Evolutionary conservation across 75 land plant species (phyloP).

Genomic region (Picea glauca): DNA sequence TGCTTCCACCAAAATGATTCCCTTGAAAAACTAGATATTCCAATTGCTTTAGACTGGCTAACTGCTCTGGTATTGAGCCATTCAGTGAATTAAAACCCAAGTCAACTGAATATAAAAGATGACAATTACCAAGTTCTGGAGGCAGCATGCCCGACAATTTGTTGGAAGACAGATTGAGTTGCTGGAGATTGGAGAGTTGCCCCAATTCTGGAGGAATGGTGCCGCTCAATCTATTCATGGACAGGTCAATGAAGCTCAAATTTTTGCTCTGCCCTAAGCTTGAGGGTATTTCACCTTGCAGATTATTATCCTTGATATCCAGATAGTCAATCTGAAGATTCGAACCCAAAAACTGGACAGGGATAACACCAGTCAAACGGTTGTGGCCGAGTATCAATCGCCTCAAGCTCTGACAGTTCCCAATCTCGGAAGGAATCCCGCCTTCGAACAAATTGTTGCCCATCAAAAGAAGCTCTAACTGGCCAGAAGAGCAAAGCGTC

Average conservation of each 20-base stretch:
- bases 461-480: conserved; percentile 19
- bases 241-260: conserved; percentile 46
- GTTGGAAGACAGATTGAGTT: conserved; percentile 47
- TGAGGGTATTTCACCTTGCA: conserved; percentile 54
- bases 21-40: conserved; percentile 28
- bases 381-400: conserved; percentile 23
- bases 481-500: no score
- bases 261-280: conserved; percentile 40
- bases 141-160: conserved; percentile 53
- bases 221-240: conserved; percentile 48
- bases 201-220: conserved; percentile 42
- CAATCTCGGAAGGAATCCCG: conserved; percentile 35
- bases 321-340: conserved; percentile 15
- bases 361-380: conserved; percentile 50
- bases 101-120: conserved; percentile 17
- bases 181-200: conserved; percentile 24
- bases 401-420: conserved; percentile 29
- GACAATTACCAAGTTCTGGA: conserved; percentile 35
- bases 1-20: conserved; percentile 54
- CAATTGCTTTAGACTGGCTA: conserved; percentile 22
- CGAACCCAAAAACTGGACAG: conserved; percentile 16
- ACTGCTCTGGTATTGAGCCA: conserved; percentile 38
- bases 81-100: conserved; percentile 10
- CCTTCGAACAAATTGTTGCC: conserved; percentile 42
- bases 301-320: conserved; percentile 41